phyloP scores from a whole-genome alignment of 495 filamentous ascomycete species.

The Xylaria venustula region DNA sequence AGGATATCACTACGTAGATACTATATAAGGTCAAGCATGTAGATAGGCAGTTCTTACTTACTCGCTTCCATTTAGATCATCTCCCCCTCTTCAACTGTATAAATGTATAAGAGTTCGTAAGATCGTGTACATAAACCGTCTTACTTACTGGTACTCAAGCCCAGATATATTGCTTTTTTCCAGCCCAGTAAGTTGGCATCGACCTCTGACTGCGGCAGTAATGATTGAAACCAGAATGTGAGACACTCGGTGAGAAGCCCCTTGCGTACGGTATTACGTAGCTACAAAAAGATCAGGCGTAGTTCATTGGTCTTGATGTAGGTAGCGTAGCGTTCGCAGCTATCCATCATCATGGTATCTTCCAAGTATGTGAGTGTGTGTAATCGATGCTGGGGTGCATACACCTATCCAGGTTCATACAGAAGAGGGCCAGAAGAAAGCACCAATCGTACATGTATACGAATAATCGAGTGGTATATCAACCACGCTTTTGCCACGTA shows the following conservation, averaged over 20 bases:
- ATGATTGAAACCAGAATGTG: not conserved
- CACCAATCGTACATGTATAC: not conserved
- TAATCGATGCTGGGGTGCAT: conserved; percentile 5
- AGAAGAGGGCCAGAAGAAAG: not conserved
- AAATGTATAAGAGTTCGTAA: too few relatives aligned
- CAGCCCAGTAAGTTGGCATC: not conserved
- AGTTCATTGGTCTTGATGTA: conserved; percentile 5
- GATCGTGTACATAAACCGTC: too few relatives aligned
- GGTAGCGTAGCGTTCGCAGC: not conserved
- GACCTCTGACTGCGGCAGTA: not conserved
- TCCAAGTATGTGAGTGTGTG: not conserved
- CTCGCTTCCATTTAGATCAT: not conserved
- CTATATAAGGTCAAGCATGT: too few relatives aligned
- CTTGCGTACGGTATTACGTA: not conserved
- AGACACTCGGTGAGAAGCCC: not conserved
- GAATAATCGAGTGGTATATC: not conserved
- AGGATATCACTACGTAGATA: too few relatives aligned
- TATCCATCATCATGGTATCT: conserved; percentile 8
- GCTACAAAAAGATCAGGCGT: not conserved
- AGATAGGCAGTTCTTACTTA: too few relatives aligned
- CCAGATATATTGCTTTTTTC: conserved; percentile 3
- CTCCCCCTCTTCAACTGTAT: too few relatives aligned
- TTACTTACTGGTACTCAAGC: not conserved
- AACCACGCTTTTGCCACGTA: not conserved
- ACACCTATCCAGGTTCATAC: not conserved